These are phyloP conservation scores for Aspergillus tubingensis DNA, from an alignment of 2,329 filamentous ascomycete species.

Conservation along the genomic window DNA sequence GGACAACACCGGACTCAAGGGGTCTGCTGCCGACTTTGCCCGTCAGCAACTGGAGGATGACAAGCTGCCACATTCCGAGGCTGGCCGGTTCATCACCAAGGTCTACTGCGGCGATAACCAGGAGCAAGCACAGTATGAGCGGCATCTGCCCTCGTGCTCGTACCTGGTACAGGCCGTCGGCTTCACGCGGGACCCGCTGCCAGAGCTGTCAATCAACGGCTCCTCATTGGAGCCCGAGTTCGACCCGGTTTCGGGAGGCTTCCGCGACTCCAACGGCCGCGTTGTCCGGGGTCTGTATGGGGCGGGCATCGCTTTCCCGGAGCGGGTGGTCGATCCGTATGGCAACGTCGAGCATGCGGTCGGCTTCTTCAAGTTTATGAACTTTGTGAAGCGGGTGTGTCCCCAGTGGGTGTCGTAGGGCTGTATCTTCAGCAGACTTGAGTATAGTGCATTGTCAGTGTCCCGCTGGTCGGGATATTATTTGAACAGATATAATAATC, in stretches of 20 bases:
- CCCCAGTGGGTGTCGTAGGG: slow-evolving; percentile 49
- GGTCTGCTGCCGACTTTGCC: slow-evolving; percentile 61
- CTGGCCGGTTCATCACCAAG: slow-evolving; percentile 51
- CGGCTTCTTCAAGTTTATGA: slow-evolving; percentile 68
- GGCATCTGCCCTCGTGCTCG: slow-evolving; percentile 51
- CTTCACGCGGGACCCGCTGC: slow-evolving; percentile 55
- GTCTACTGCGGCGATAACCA: slow-evolving; percentile 46
- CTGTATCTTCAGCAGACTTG: no score
- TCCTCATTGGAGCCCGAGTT: slow-evolving; percentile 29
- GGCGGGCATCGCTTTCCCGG: slow-evolving; percentile 65
- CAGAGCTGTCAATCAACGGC: slow-evolving; percentile 46
- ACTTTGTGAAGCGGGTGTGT: slow-evolving; percentile 57
- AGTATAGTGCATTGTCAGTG: no score
- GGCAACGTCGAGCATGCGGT: slow-evolving; percentile 65
- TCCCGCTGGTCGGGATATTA: no score
- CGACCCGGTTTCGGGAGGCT: slow-evolving; percentile 45
- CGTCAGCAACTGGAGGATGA: slow-evolving; percentile 59
- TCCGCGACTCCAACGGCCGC: slow-evolving; percentile 48
- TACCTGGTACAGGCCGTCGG: slow-evolving; percentile 63
- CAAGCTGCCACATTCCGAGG: slow-evolving; percentile 47
- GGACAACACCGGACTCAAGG: slow-evolving; percentile 68
- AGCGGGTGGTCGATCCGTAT: slow-evolving; percentile 60
- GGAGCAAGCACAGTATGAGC: slow-evolving; percentile 52
- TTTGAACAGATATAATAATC: no score
- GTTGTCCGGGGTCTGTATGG: slow-evolving; percentile 58